phyloP scores from a whole-genome alignment of 108 stramenopile genomes.

The Schizochytrium sp. region DNA sequence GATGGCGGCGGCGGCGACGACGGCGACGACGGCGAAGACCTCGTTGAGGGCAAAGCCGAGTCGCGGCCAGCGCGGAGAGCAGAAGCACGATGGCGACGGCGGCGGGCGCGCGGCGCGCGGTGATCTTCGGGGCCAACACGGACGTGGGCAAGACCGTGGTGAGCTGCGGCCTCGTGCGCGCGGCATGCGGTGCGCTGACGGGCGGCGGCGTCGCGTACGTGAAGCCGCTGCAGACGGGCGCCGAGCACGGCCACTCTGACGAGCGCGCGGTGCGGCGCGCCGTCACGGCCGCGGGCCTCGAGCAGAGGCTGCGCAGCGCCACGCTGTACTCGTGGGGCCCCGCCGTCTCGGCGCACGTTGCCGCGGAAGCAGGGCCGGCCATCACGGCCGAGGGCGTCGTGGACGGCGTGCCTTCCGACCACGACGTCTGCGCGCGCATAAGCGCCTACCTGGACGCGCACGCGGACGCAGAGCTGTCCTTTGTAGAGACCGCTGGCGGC shows the following conservation, averaged over 20 bases:
- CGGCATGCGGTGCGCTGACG: conserved; percentile 15
- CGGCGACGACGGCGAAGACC: no score
- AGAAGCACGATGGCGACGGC: not conserved
- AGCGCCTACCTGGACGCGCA: not conserved
- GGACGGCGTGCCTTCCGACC: not conserved
- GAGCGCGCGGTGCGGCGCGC: not conserved
- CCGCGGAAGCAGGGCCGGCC: not conserved
- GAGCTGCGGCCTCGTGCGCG: conserved; percentile 67
- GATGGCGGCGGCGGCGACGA: no score
- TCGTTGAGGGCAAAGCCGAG: no score
- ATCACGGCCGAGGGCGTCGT: not conserved
- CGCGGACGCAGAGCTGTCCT: not conserved
- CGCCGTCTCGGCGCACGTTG: not conserved
- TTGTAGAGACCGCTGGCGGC: conserved; percentile 51
- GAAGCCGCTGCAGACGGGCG: conserved; percentile 20
- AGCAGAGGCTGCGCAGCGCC: not conserved
- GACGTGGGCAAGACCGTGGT: conserved; percentile 91
- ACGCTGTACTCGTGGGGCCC: not conserved
- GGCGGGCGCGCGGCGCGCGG: not conserved
- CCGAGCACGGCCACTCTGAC: not conserved
- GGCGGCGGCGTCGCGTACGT: not conserved
- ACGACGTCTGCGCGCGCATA: not conserved
- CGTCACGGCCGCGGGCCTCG: not conserved
- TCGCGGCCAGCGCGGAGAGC: no score
- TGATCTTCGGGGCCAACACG: conserved; percentile 88